These are phyloP conservation scores for Lablab purpureus DNA, from an alignment of 306 rosid species.

Conservation along the genomic window DNA sequence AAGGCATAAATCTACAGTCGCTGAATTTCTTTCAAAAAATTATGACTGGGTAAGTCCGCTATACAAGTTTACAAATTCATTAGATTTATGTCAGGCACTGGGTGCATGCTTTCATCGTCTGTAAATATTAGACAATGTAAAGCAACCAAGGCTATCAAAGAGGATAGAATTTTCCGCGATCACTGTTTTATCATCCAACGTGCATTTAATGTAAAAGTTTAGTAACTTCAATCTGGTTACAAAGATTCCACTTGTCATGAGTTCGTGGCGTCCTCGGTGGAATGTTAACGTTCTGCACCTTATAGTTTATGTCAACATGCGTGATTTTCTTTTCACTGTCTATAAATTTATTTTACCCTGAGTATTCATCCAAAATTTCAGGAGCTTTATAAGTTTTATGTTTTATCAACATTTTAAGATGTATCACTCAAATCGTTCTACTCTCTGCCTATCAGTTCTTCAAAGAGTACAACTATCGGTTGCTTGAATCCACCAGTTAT, in stretches of 20 bases:
- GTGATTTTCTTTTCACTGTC: no score
- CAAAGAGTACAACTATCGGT: constrained; percentile 72
- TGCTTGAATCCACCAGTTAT: constrained; percentile 80
- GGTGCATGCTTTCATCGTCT: not conserved
- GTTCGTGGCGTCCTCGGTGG: not conserved
- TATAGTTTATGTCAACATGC: not conserved
- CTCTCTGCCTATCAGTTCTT: constrained; percentile 64
- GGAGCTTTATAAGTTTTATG: not conserved
- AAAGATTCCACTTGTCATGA: not conserved
- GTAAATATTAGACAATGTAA: constrained; percentile 6
- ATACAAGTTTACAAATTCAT: not conserved
- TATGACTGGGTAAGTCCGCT: constrained; percentile 74
- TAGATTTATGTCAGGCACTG: not conserved
- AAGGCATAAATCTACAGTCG: constrained; percentile 89
- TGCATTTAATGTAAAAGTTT: not conserved
- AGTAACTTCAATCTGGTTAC: not conserved
- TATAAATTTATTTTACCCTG: not conserved
- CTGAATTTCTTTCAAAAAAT: constrained; percentile 74
- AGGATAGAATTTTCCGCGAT: not conserved
- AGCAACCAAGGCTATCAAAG: not conserved
- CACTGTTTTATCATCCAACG: not conserved
- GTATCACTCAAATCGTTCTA: constrained; percentile 1
- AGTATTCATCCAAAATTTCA: not conserved
- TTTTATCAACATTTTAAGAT: constrained; percentile 13
- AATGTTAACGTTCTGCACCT: not conserved